Conservation (phyloP, 2,329 filamentous ascomycete genomes). For the Aspergillus uvarum region DNA sequence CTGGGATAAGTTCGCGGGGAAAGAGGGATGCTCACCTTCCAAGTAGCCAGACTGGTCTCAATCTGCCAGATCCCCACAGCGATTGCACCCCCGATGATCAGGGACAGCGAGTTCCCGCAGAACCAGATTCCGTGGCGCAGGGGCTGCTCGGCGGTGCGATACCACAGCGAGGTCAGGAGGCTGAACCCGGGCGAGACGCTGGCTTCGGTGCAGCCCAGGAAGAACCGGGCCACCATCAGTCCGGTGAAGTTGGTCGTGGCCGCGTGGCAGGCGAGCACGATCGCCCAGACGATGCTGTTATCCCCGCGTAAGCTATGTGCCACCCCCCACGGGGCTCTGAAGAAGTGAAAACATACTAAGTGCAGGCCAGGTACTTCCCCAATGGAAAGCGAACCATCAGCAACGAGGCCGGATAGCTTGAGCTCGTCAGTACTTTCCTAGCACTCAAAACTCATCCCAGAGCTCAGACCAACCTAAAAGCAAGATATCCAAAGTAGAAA, state of each 20-base stretch:
- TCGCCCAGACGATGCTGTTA: conserved; percentile 30
- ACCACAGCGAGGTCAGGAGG: conserved; percentile 36
- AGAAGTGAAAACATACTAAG: conserved; percentile 14
- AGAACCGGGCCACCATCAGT: conserved; percentile 43
- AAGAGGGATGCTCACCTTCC: conserved; percentile 22
- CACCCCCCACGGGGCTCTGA: neutral
- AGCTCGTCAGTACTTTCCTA: neutral
- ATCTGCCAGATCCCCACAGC: conserved; percentile 30
- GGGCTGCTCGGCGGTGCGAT: conserved; percentile 31
- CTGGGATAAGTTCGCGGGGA: too few species aligned
- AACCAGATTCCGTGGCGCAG: conserved; percentile 35
- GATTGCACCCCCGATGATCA: conserved; percentile 27
- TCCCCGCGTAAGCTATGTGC: neutral
- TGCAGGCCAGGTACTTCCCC: conserved; percentile 36
- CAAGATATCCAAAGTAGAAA: conserved; percentile 30
- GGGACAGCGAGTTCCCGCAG: conserved; percentile 29
- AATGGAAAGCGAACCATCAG: conserved; percentile 39
- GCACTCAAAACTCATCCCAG: too few species aligned
- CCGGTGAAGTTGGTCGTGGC: conserved; percentile 40
- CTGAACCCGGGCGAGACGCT: conserved; percentile 37
- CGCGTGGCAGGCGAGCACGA: conserved; percentile 33
- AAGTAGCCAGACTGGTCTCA: conserved; percentile 17
- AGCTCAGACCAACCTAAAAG: conserved; percentile 30
- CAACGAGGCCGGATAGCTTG: conserved; percentile 28
- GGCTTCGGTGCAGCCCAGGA: conserved; percentile 46